Evolutionary conservation across 306 rosid genomes (phyloP).

Genomic region (Fragaria nilgerrensis): DNA sequence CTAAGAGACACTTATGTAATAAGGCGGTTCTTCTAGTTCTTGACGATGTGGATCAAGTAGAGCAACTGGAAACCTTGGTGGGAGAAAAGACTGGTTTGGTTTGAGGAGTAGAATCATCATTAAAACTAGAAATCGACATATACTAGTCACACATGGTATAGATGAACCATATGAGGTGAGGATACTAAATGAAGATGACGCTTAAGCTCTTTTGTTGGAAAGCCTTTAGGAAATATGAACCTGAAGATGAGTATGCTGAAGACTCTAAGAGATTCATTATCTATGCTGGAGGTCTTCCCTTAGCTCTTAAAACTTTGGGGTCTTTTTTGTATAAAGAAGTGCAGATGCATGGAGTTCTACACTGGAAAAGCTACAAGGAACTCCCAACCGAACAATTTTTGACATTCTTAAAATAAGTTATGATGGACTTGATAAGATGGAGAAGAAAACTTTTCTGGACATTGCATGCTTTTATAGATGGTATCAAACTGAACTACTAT

Average conservation of each 20-base stretch:
- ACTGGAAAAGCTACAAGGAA: background rate
- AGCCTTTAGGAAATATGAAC: slow-evolving; percentile 10
- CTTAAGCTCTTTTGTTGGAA: slow-evolving; percentile 15
- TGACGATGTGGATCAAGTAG: slow-evolving; percentile 3
- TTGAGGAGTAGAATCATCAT: background rate
- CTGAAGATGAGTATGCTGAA: background rate
- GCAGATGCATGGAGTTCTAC: background rate
- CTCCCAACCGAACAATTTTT: background rate
- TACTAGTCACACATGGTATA: background rate
- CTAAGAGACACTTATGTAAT: background rate
- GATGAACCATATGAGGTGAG: background rate
- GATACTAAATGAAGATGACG: background rate
- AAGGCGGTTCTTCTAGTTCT: background rate
- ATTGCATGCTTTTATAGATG: slow-evolving; percentile 23
- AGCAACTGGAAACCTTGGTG: background rate
- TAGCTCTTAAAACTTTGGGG: slow-evolving; percentile 18
- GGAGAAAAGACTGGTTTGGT: background rate
- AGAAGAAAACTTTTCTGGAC: slow-evolving; percentile 22
- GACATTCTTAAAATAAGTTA: slow-evolving; percentile 8
- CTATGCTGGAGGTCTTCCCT: slow-evolving; percentile 16
- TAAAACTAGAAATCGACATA: background rate
- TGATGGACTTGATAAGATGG: slow-evolving; percentile 14
- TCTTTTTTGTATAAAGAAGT: slow-evolving; percentile 2
- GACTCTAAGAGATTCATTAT: background rate
- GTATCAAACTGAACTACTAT: background rate